phyloP scores from a whole-genome alignment of 2,329 filamentous ascomycete species.

The Fusarium duplospermum region DNA sequence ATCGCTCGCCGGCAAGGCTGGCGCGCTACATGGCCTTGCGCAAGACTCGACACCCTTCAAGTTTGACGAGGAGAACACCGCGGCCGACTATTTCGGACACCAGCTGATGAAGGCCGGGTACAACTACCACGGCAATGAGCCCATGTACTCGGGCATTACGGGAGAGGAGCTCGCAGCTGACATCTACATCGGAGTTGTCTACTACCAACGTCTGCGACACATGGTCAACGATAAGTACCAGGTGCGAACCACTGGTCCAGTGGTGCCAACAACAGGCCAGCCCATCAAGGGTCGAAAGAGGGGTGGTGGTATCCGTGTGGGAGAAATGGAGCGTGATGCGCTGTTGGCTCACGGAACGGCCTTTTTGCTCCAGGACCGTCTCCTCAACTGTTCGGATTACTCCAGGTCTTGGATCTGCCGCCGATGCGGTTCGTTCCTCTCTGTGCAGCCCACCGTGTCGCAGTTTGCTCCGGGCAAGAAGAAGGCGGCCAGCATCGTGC shows the following conservation, averaged over 20 bases:
- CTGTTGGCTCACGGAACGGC: constrained; percentile 94
- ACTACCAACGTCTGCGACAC: constrained; percentile 97
- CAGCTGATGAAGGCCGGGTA: constrained; percentile 95
- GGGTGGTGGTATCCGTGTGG: constrained; percentile 97
- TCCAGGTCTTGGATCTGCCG: constrained; percentile 90
- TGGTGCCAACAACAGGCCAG: constrained; percentile 90
- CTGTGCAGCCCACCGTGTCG: constrained; percentile 82
- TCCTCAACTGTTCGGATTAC: constrained; percentile 98
- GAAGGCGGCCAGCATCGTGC: constrained; percentile 74
- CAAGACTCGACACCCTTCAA: constrained; percentile 96
- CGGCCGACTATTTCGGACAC: constrained; percentile 94
- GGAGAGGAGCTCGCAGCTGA: constrained; percentile 93
- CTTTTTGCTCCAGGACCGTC: constrained; percentile 91
- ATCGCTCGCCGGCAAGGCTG: constrained; percentile 94
- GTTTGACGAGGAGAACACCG: constrained; percentile 92
- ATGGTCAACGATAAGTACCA: constrained; percentile 99
- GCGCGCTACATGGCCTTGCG: constrained; percentile 92
- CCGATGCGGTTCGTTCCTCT: constrained; percentile 89
- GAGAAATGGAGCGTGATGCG: constrained; percentile 98
- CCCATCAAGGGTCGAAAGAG: constrained; percentile 97
- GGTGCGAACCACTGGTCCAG: constrained; percentile 93
- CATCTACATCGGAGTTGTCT: constrained; percentile 96
- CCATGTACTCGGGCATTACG: constrained; percentile 98
- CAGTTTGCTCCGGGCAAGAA: constrained; percentile 71
- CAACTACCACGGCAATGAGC: constrained; percentile 98